A percentile compares a stretch with the other conserved stretches of the same genome.
Conservation (phyloP, 495 filamentous ascomycete species). For the Penicillium turbatum region DNA sequence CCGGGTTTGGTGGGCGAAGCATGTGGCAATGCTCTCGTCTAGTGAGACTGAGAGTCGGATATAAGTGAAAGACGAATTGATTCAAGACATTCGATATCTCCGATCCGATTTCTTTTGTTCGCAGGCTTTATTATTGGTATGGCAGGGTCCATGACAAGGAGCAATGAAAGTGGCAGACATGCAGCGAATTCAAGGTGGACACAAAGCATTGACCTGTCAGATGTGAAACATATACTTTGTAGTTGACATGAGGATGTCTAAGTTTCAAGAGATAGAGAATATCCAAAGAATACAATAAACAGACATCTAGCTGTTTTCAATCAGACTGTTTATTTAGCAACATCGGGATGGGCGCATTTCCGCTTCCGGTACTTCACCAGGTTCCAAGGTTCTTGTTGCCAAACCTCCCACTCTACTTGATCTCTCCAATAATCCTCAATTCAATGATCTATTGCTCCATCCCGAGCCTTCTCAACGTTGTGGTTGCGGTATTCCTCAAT, state of each 20-base stretch:
- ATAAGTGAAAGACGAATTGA: background rate
- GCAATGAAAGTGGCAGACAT: background rate
- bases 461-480: background rate
- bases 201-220: background rate
- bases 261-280: background rate
- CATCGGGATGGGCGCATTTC: slow-evolving; percentile 5
- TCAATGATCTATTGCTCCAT: background rate
- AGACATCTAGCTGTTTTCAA: slow-evolving; percentile 1
- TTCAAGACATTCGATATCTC: background rate
- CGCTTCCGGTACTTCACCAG: slow-evolving; percentile 12
- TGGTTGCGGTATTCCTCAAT: background rate
- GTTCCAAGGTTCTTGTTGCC: background rate
- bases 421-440: background rate
- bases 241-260: too few relatives aligned
- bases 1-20: background rate
- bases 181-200: background rate
- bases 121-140: background rate
- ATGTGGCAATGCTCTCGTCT: slow-evolving; percentile 4
- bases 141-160: background rate
- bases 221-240: background rate
- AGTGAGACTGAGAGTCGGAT: background rate
- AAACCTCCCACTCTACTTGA: background rate
- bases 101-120: background rate
- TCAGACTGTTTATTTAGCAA: background rate
- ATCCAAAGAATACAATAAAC: background rate